Conservation (phyloP, 2,329 filamentous ascomycete genomes). For the Aspergillus sp. region DNA sequence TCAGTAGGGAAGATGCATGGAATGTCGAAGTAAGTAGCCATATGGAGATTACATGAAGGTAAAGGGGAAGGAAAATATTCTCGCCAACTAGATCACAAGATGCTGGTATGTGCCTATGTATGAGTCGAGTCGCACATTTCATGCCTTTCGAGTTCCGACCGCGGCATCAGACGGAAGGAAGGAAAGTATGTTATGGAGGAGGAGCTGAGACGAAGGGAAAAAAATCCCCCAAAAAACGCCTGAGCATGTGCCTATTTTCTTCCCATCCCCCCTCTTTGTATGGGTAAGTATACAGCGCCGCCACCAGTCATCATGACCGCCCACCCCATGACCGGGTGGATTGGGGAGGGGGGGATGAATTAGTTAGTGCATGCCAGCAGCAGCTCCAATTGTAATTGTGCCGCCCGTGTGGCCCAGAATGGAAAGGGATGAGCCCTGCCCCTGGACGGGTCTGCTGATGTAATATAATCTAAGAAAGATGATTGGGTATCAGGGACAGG, state of each 20-base stretch:
- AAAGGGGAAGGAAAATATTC: neutral
- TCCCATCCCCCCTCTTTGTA: slow-evolving; percentile 19
- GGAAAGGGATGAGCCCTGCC: slow-evolving; percentile 15
- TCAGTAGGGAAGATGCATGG: neutral
- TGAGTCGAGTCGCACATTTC: neutral
- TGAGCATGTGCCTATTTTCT: neutral
- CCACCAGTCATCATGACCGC: slow-evolving; percentile 6
- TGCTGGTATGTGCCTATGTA: neutral
- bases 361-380: slow-evolving; percentile 8
- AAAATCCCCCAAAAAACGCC: neutral
- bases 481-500: slow-evolving; percentile 13
- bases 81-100: neutral
- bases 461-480: slow-evolving; percentile 1
- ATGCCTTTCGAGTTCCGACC: neutral
- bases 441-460: slow-evolving; percentile 12
- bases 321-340: slow-evolving; percentile 3
- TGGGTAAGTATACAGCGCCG: slow-evolving; percentile 14
- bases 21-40: neutral
- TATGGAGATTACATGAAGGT: neutral
- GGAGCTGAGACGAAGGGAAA: too few relatives aligned
- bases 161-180: neutral
- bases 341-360: neutral
- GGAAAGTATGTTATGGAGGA: neutral
- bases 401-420: slow-evolving; percentile 9
- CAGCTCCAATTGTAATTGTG: neutral